Conservation (phyloP, 148 eudicot genomes). For the Heliamphora exappendiculata region DNA sequence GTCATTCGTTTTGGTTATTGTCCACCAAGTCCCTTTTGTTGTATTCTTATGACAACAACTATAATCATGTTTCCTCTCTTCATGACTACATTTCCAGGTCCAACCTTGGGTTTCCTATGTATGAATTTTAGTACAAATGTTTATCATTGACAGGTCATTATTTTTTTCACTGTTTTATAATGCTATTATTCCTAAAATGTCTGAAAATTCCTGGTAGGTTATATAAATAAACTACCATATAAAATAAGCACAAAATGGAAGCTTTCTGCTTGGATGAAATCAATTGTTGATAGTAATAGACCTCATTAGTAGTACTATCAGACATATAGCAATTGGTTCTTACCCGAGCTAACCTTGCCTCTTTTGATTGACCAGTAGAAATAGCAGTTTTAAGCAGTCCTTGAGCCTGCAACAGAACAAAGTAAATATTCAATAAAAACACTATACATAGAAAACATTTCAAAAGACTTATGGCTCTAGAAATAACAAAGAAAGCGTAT, state of each 20-base stretch:
- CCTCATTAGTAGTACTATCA: not conserved
- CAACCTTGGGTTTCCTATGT: too few relatives aligned
- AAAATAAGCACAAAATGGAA: not conserved
- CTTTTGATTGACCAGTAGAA: conserved; percentile 86
- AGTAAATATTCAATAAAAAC: conserved; percentile 27
- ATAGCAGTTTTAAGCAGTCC: conserved; percentile 78
- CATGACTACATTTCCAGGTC: too few relatives aligned
- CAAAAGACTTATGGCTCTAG: not conserved
- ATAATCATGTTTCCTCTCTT: too few relatives aligned
- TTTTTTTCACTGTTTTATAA: too few relatives aligned
- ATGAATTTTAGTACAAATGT: too few relatives aligned
- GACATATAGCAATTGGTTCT: conserved; percentile 16
- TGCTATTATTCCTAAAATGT: not conserved
- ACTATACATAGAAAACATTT: conserved; percentile 6
- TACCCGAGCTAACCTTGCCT: conserved; percentile 99
- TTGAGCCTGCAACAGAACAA: conserved; percentile 69
- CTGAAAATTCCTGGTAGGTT: too few relatives aligned
- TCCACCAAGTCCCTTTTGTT: too few relatives aligned
- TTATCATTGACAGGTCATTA: too few relatives aligned
- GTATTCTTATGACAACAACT: too few relatives aligned
- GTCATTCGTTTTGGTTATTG: too few relatives aligned
- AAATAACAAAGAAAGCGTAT: not conserved
- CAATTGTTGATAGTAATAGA: not conserved
- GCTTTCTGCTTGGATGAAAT: not conserved
- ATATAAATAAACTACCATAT: too few relatives aligned